These are phyloP conservation scores for Cercospora canescens DNA, from an alignment of 2,329 filamentous ascomycete genomes.

Conservation along the genomic window DNA sequence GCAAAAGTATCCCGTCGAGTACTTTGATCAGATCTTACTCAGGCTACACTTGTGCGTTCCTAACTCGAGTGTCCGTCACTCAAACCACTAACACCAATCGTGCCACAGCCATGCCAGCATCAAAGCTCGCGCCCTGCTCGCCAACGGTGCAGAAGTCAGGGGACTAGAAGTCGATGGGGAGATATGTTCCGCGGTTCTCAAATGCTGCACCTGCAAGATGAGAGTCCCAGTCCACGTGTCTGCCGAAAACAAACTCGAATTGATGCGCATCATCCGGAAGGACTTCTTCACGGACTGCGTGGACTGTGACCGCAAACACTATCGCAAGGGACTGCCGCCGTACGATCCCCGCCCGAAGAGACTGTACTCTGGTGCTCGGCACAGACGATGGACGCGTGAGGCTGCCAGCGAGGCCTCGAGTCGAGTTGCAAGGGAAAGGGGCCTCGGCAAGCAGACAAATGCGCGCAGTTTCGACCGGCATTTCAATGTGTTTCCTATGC, in stretches of 20 bases:
- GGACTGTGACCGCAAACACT: background rate
- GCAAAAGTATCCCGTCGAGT: background rate
- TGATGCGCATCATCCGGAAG: background rate
- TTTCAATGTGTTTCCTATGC: background rate
- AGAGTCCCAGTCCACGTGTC: background rate
- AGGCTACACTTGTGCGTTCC: background rate
- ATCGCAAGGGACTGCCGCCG: background rate
- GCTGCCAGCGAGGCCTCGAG: background rate
- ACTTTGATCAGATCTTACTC: background rate
- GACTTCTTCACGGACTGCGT: background rate
- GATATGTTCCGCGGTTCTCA: background rate
- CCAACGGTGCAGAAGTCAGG: background rate
- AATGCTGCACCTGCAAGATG: background rate
- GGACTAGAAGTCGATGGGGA: background rate
- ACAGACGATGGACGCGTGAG: background rate
- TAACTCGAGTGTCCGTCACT: background rate
- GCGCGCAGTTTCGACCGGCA: background rate
- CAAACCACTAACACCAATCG: background rate
- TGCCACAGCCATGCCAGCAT: background rate
- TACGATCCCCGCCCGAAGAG: background rate
- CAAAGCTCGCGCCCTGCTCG: background rate
- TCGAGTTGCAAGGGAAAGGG: background rate
- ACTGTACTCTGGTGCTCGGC: background rate
- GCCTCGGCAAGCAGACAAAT: background rate
- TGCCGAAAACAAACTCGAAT: background rate